These are phyloP conservation scores for Adansonia rubrostipa DNA, from an alignment of 441 rosid genomes.

Conservation along the genomic window DNA sequence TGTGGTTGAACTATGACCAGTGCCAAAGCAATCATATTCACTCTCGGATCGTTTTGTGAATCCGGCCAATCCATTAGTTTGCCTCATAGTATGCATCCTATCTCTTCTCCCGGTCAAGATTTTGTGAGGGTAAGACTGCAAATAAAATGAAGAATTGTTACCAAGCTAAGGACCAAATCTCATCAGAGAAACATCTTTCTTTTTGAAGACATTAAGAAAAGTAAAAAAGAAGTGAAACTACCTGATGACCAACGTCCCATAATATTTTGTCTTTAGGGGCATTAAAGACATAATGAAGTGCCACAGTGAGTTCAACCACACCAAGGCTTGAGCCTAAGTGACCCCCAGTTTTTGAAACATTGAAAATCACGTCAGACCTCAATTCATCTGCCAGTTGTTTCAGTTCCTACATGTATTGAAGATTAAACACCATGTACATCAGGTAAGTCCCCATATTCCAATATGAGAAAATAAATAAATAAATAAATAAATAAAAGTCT, in stretches of 20 bases:
- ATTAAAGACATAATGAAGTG: conserved; percentile 88
- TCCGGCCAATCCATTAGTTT: conserved; percentile 84
- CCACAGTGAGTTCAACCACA: conserved; percentile 94
- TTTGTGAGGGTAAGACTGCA: conserved; percentile 89
- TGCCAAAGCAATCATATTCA: conserved; percentile 87
- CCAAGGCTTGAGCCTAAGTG: conserved; percentile 96
- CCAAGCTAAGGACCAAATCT: neutral
- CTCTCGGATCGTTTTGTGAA: conserved; percentile 91
- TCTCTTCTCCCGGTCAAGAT: conserved; percentile 93
- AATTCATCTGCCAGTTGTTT: conserved; percentile 87
- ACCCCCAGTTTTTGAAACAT: conserved; percentile 90
- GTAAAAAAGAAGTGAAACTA: neutral
- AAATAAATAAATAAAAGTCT: no score
- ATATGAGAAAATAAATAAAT: no score
- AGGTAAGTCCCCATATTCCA: neutral
- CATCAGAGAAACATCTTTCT: no score
- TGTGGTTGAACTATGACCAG: conserved; percentile 92
- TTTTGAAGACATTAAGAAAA: no score
- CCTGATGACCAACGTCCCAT: conserved; percentile 99
- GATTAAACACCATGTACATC: no score
- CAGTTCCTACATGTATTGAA: conserved; percentile 63
- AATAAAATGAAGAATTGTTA: neutral
- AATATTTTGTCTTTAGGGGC: conserved; percentile 82
- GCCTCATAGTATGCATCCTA: conserved; percentile 83
- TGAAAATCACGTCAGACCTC: conserved; percentile 85